Conservation (phyloP, 176 grass and related monocot species). For the Carex myosuroides region DNA sequence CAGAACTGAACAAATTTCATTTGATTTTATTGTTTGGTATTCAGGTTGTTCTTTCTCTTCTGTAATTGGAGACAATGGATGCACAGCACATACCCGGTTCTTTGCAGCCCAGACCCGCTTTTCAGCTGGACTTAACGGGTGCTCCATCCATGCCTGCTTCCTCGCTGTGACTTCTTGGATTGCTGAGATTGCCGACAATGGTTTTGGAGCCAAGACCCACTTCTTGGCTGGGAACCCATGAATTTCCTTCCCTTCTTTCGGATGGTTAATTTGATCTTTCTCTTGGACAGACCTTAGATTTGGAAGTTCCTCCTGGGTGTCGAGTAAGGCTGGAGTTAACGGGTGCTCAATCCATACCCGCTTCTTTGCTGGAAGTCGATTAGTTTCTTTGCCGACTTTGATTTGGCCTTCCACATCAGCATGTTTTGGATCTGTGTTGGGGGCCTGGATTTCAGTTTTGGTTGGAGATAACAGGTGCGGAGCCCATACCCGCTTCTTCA, state of each 20-base stretch:
- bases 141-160: not conserved
- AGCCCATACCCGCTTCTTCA: not conserved
- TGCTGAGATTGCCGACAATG: not conserved
- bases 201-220: conserved; percentile 25
- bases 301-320: not conserved
- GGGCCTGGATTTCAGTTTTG: not conserved
- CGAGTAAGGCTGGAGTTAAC: not conserved
- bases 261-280: not conserved
- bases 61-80: not conserved
- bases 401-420: not conserved
- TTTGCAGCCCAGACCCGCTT: not conserved
- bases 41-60: conserved; percentile 5
- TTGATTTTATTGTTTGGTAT: conserved; percentile 6
- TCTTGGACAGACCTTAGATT: not conserved
- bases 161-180: not conserved
- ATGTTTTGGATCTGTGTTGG: not conserved
- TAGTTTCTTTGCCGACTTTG: not conserved
- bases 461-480: not conserved
- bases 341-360: not conserved
- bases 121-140: not conserved
- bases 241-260: not conserved
- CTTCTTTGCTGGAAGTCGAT: not conserved
- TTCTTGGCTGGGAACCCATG: conserved; percentile 40
- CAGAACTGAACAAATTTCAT: not conserved
- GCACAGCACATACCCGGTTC: not conserved